phyloP scores from a whole-genome alignment of 78 protist species.

The Cavenderia fasciculata region DNA sequence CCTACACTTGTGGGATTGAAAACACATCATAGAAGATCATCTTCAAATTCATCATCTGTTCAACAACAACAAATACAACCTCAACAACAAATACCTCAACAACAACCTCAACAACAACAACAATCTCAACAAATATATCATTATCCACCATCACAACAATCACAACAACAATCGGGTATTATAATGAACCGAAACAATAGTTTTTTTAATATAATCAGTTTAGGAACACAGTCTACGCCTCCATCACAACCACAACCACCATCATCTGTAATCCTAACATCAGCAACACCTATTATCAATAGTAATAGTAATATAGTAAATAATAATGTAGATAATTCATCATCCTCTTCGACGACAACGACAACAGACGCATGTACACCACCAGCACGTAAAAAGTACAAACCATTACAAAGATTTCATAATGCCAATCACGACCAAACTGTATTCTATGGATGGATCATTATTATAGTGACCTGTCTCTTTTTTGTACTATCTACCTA shows the following conservation, averaged over 20 bases:
- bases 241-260: background rate
- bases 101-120: slow-evolving; percentile 1
- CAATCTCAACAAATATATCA: background rate
- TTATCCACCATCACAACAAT: no score
- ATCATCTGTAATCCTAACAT: no score
- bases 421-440: slow-evolving; percentile 38
- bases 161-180: background rate
- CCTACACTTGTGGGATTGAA: background rate
- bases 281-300: no score
- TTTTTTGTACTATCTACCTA: slow-evolving; percentile 60
- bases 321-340: no score
- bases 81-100: slow-evolving; percentile 7
- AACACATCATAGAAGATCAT: background rate
- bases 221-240: background rate
- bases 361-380: slow-evolving; percentile 1
- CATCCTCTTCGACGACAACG: background rate
- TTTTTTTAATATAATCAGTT: background rate
- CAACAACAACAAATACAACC: background rate
- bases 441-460: slow-evolving; percentile 67
- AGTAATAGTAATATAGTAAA: no score
- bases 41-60: background rate
- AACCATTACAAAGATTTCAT: slow-evolving; percentile 60
- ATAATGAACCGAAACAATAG: background rate
- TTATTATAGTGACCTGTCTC: slow-evolving; percentile 25
- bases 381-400: slow-evolving; percentile 63